A percentile compares a stretch with the other conserved stretches of the same genome.
Evolutionary conservation across 495 filamentous ascomycete species (phyloP).

Genomic region (Hypoxylon trugodes): DNA sequence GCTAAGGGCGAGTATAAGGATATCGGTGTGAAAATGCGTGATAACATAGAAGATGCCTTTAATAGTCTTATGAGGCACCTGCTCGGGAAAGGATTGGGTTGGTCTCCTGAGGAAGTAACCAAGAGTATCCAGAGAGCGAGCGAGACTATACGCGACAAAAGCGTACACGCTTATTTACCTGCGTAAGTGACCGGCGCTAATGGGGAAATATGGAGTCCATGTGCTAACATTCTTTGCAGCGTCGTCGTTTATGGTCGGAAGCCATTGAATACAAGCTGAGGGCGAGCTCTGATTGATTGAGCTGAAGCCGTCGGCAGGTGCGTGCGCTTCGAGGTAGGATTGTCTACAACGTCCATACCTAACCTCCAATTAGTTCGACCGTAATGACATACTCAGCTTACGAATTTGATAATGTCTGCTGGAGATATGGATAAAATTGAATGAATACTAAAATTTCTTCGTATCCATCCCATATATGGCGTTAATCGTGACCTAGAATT

Average conservation of each 20-base stretch:
- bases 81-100: conserved; percentile 59
- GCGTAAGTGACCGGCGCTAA: conserved; percentile 21
- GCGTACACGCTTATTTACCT: conserved; percentile 52
- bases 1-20: conserved; percentile 62
- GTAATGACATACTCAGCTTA: no score
- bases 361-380: no score
- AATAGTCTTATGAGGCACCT: conserved; percentile 55
- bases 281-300: no score
- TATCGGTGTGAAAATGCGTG: conserved; percentile 56
- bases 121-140: conserved; percentile 56
- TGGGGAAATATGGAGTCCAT: background rate
- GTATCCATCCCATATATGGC: no score
- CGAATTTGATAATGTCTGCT: no score
- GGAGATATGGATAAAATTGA: no score
- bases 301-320: no score
- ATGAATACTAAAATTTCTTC: no score
- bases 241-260: conserved; percentile 16
- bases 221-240: background rate
- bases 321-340: no score
- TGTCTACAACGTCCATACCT: no score
- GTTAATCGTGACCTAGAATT: no score
- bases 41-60: conserved; percentile 57
- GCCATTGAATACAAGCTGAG: background rate
- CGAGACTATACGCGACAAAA: conserved; percentile 55
- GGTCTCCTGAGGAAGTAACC: conserved; percentile 55